Evolutionary conservation across 2,329 filamentous ascomycete genomes (phyloP).

Genomic region (Aspergillus awamori): DNA sequence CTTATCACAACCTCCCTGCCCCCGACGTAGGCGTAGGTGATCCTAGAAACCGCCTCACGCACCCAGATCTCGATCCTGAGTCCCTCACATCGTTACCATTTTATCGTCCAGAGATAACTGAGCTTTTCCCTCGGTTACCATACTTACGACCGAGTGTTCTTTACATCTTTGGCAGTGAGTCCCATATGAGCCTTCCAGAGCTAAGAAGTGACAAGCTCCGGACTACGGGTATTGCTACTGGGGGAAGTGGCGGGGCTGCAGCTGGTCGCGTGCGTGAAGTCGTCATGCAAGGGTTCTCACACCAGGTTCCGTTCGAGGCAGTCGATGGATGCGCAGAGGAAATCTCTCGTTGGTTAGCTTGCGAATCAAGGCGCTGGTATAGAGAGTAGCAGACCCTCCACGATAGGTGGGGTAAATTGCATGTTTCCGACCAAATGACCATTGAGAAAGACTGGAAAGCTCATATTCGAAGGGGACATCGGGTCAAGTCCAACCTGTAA

Average conservation of each 20-base stretch:
- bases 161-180: slow-evolving; percentile 34
- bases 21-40: background rate
- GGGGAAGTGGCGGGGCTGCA: slow-evolving; percentile 32
- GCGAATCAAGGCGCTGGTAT: no score
- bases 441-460: no score
- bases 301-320: background rate
- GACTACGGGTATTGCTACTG: slow-evolving; percentile 33
- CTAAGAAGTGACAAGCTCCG: slow-evolving; percentile 29
- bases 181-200: slow-evolving; percentile 27
- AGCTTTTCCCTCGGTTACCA: slow-evolving; percentile 29
- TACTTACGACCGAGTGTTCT: slow-evolving; percentile 34
- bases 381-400: no score
- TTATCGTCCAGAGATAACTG: background rate
- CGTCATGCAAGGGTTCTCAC: background rate
- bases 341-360: background rate
- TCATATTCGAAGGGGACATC: no score
- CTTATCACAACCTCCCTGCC: background rate
- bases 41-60: no score
- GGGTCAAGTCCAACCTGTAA: no score
- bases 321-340: background rate
- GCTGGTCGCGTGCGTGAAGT: slow-evolving; percentile 13
- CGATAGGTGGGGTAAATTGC: no score
- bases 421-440: no score
- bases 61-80: background rate
- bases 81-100: background rate